Evolutionary conservation across 192 early-diverging fungal genomes (phyloP).

Genomic region (Coemansia sp.): DNA sequence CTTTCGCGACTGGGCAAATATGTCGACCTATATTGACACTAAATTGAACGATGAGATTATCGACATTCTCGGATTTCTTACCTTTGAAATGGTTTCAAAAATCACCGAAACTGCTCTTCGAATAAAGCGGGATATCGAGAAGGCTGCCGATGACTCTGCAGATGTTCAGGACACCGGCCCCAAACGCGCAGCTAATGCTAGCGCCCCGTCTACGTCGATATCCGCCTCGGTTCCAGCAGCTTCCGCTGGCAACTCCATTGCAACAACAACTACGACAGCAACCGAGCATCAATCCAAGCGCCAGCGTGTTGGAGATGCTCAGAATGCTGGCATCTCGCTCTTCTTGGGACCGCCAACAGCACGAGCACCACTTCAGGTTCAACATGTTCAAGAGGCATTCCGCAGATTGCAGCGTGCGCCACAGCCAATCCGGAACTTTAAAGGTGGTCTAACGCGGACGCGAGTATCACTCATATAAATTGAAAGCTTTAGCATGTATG

Average conservation of each 20-base stretch:
- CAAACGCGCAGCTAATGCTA: constrained; percentile 25
- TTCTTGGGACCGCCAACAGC: constrained; percentile 80
- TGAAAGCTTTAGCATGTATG: not conserved
- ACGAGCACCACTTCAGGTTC: constrained; percentile 76
- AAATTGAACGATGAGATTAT: constrained; percentile 92
- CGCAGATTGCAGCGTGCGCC: constrained; percentile 73
- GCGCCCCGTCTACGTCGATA: not conserved
- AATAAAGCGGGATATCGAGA: constrained; percentile 71
- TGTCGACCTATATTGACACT: constrained; percentile 84
- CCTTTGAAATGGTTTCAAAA: constrained; percentile 90
- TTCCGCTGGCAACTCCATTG: not conserved
- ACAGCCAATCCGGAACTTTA: constrained; percentile 76
- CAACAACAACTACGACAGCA: constrained; percentile 6
- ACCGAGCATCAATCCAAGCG: constrained; percentile 27
- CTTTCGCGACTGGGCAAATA: constrained; percentile 94
- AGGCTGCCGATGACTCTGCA: constrained; percentile 39
- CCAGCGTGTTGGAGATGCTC: constrained; percentile 23
- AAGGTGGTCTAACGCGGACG: constrained; percentile 71
- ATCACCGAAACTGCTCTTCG: constrained; percentile 85
- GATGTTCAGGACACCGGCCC: constrained; percentile 10
- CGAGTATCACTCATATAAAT: constrained; percentile 68
- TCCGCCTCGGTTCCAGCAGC: not conserved
- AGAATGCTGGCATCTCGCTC: constrained; percentile 53
- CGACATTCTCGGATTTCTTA: constrained; percentile 95
- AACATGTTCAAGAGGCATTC: constrained; percentile 94